Conservation (phyloP, 768 basidiomycete species). For the Lentinus tigrinus region DNA sequence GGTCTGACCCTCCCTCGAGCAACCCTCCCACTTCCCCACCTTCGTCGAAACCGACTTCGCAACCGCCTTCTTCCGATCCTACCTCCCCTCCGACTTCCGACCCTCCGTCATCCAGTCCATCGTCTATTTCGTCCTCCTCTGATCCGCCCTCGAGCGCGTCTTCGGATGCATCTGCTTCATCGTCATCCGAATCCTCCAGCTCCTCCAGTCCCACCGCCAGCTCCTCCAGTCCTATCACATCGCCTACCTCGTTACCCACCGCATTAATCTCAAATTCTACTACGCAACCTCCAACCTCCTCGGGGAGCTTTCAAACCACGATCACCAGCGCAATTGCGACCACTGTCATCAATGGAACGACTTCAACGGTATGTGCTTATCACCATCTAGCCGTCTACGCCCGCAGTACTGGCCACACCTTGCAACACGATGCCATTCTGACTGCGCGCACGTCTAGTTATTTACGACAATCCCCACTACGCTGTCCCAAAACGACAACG, state of each 20-base stretch:
- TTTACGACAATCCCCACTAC: conserved; percentile 26
- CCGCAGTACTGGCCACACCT: background rate
- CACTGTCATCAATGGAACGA: conserved; percentile 14
- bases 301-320: conserved; percentile 4
- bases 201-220: no score
- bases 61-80: background rate
- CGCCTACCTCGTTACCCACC: conserved; percentile 8
- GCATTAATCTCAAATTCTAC: conserved; percentile 4
- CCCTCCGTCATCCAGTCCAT: background rate
- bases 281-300: background rate
- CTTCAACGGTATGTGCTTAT: conserved; percentile 8
- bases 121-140: background rate
- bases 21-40: background rate
- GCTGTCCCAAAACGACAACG: background rate
- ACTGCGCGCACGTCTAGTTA: conserved; percentile 3
- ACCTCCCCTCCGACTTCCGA: background rate
- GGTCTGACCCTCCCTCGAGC: conserved; percentile 3
- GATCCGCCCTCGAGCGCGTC: background rate
- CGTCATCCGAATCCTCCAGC: no score
- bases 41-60: background rate
- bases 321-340: conserved; percentile 18
- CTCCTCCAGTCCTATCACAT: background rate
- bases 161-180: no score
- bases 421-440: no score
- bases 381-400: background rate